Percentiles rank a stretch among this genome's conserved stretches.
Evolutionary conservation across 2,329 filamentous ascomycete genomes (phyloP).

Genomic region (Exophiala mesophila): DNA sequence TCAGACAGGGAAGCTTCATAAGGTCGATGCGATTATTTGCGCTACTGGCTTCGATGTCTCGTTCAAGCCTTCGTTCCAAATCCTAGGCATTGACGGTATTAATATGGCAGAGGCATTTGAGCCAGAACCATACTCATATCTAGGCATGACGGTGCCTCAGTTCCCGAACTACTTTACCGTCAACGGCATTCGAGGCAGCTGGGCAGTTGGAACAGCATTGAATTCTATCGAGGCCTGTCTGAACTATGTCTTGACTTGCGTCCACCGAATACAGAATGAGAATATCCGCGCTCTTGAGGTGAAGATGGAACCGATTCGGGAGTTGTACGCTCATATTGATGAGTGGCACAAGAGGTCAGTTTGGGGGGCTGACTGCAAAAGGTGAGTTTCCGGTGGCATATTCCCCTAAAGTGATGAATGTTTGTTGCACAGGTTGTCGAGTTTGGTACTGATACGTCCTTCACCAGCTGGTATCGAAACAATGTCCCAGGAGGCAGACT

Average conservation of each 20-base stretch:
- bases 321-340: constrained; percentile 30
- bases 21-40: constrained; percentile 32
- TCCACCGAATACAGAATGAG: constrained; percentile 35
- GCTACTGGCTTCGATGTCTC: constrained; percentile 35
- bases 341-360: constrained; percentile 35
- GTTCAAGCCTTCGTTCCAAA: constrained; percentile 31
- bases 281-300: constrained; percentile 32
- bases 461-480: constrained; percentile 35
- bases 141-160: constrained; percentile 31
- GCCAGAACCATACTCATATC: constrained; percentile 30
- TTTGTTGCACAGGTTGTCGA: too few species aligned
- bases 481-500: constrained; percentile 6
- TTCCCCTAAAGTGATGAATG: too few species aligned
- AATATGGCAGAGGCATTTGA: constrained; percentile 25
- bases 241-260: constrained; percentile 33
- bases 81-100: constrained; percentile 28
- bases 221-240: constrained; percentile 24
- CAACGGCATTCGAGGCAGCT: constrained; percentile 25
- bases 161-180: constrained; percentile 36
- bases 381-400: too few species aligned
- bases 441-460: too few species aligned
- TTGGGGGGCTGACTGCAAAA: constrained; percentile 32
- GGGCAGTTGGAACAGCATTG: constrained; percentile 21
- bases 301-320: constrained; percentile 14
- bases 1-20: constrained; percentile 28